Conservation (phyloP, 2,329 filamentous ascomycete genomes). For the Cladophialophora exuberans region DNA sequence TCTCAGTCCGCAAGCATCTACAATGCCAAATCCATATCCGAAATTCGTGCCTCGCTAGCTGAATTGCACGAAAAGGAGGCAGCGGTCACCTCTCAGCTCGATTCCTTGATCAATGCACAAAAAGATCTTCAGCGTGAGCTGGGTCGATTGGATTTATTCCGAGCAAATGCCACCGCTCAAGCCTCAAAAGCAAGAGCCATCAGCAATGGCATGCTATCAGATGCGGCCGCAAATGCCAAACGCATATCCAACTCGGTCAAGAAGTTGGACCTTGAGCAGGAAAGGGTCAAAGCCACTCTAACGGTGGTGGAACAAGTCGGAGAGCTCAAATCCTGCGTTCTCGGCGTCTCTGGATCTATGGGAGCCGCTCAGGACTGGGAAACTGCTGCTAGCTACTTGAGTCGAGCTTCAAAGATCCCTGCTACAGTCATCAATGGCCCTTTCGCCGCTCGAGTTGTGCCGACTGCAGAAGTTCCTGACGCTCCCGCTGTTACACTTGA, state of each 20-base stretch:
- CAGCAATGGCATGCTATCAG: slow-evolving; percentile 86
- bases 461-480: slow-evolving; percentile 93
- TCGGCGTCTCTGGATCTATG: slow-evolving; percentile 95
- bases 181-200: slow-evolving; percentile 80
- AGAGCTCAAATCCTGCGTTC: slow-evolving; percentile 93
- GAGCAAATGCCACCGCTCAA: slow-evolving; percentile 85
- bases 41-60: slow-evolving; percentile 77
- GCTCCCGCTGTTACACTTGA: slow-evolving; percentile 84
- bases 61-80: slow-evolving; percentile 77
- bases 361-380: slow-evolving; percentile 98
- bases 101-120: slow-evolving; percentile 78
- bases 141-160: slow-evolving; percentile 82
- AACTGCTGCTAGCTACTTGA: slow-evolving; percentile 86
- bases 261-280: slow-evolving; percentile 86
- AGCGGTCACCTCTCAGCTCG: slow-evolving; percentile 72
- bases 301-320: slow-evolving; percentile 93
- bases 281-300: slow-evolving; percentile 84
- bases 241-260: slow-evolving; percentile 86
- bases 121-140: slow-evolving; percentile 85
- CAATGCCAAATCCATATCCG: slow-evolving; percentile 73
- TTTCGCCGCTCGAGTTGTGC: slow-evolving; percentile 91
- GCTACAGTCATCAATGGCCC: slow-evolving; percentile 76
- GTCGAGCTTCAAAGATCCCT: slow-evolving; percentile 79
- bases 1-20: slow-evolving; percentile 54
- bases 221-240: slow-evolving; percentile 81